Percentiles rank a stretch among this genome's conserved stretches.
Conservation (phyloP, 2,329 filamentous ascomycete species). For the Curvularia hawaiiensis region DNA sequence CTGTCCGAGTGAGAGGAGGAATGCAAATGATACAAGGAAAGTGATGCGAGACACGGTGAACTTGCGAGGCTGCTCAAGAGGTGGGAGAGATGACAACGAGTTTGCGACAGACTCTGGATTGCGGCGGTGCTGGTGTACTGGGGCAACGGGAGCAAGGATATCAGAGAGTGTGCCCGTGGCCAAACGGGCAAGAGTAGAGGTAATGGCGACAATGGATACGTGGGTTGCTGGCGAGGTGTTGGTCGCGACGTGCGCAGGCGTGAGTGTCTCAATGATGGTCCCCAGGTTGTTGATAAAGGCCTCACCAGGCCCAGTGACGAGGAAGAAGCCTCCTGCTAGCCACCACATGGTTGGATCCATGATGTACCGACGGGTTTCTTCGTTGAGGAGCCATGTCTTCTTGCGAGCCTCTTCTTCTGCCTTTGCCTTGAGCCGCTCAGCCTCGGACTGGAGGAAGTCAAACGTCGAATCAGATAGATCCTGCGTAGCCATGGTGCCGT, state of each 20-base stretch:
- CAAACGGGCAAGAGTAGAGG: slow-evolving; percentile 89
- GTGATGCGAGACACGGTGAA: slow-evolving; percentile 76
- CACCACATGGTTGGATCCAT: slow-evolving; percentile 95
- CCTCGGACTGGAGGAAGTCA: slow-evolving; percentile 51
- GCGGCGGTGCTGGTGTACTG: slow-evolving; percentile 63
- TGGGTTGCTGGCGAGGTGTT: slow-evolving; percentile 78
- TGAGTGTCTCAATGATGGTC: slow-evolving; percentile 87
- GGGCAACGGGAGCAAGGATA: slow-evolving; percentile 68
- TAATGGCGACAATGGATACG: slow-evolving; percentile 88
- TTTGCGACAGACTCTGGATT: slow-evolving; percentile 51
- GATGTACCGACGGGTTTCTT: slow-evolving; percentile 84
- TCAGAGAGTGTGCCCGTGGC: slow-evolving; percentile 88
- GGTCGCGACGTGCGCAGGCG: slow-evolving; percentile 62
- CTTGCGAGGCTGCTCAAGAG: slow-evolving; percentile 30
- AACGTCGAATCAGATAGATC: slow-evolving; percentile 55
- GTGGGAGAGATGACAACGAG: slow-evolving; percentile 45
- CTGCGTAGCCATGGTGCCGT: slow-evolving; percentile 64
- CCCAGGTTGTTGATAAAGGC: slow-evolving; percentile 98
- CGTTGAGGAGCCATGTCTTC: slow-evolving; percentile 90
- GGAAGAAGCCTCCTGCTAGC: slow-evolving; percentile 86
- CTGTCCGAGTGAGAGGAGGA: slow-evolving; percentile 81
- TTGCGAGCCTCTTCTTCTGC: slow-evolving; percentile 67
- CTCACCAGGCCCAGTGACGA: slow-evolving; percentile 94
- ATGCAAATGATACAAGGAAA: slow-evolving; percentile 80
- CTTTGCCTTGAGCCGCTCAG: slow-evolving; percentile 52